These are phyloP conservation scores for Melanomma pulvis-pyrius DNA, from an alignment of 495 filamentous ascomycete species.

Conservation along the genomic window DNA sequence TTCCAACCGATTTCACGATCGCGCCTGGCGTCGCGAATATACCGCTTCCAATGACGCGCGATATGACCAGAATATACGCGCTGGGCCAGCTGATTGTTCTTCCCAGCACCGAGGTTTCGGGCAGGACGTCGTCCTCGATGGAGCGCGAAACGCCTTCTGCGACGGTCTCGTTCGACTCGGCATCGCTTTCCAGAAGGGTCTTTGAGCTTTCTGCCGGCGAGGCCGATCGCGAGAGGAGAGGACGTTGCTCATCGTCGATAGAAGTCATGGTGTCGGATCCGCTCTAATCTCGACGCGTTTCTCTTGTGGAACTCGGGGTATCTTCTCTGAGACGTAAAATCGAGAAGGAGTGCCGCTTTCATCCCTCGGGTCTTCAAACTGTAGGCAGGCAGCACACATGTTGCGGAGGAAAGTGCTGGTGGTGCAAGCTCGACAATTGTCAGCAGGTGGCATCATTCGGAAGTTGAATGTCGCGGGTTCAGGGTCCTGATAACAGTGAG, in stretches of 20 bases:
- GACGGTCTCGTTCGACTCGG: conserved; percentile 13
- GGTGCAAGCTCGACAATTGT: conserved; percentile 25
- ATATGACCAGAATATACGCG: conserved; percentile 75
- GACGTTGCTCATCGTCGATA: conserved; percentile 12
- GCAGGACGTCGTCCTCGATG: conserved; percentile 62
- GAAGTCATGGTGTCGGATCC: not conserved
- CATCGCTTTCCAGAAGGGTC: conserved; percentile 17
- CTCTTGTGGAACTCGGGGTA: not conserved
- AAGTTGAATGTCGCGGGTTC: conserved; percentile 23
- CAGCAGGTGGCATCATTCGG: conserved; percentile 33
- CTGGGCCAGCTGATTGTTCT: conserved; percentile 68
- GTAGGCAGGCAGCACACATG: not conserved
- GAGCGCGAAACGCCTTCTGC: conserved; percentile 34
- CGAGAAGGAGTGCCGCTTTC: not conserved
- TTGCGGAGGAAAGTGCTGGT: not conserved
- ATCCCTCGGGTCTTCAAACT: not conserved
- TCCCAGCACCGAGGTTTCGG: conserved; percentile 64
- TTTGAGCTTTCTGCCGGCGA: conserved; percentile 15
- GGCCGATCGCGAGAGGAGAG: conserved; percentile 11
- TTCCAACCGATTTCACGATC: conserved; percentile 68
- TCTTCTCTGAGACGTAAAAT: not conserved
- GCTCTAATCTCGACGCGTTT: not conserved
- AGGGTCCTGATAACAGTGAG: conserved; percentile 22
- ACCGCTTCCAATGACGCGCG: conserved; percentile 72
- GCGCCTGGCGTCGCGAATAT: conserved; percentile 76